Evolutionary conservation across 2,329 filamentous ascomycete species (phyloP).

Genomic region (Pseudopyricularia cyperi): DNA sequence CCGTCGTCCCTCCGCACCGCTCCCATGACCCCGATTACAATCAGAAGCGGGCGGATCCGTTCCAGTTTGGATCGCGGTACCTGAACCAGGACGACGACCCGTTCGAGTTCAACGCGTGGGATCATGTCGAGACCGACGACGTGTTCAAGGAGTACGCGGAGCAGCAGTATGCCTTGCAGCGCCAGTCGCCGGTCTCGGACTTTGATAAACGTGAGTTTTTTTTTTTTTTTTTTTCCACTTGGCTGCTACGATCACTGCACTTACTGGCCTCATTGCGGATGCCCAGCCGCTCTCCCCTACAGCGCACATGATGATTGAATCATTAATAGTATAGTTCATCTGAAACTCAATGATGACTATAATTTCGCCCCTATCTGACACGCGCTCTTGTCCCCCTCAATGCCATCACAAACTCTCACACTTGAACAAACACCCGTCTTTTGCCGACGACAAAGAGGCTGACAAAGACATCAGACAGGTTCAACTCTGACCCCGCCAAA

Average conservation of each 20-base stretch:
- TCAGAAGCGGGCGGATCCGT: conserved; percentile 80
- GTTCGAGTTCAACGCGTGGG: conserved; percentile 98
- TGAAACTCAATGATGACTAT: conserved; percentile 51
- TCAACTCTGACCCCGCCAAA: conserved; percentile 81
- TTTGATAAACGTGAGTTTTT: conserved; percentile 67
- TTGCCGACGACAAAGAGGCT: conserved; percentile 16
- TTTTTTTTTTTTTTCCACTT: conserved; percentile 1
- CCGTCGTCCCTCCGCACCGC: conserved; percentile 40
- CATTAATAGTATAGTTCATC: conserved; percentile 62
- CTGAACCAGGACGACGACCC: conserved; percentile 77
- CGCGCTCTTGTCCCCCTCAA: no score
- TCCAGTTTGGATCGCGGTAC: conserved; percentile 85
- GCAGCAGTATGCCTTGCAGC: conserved; percentile 73
- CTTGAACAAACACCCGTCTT: background rate
- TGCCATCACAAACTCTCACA: background rate
- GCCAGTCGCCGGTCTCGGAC: conserved; percentile 74
- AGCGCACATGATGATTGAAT: conserved; percentile 28
- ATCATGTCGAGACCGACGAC: conserved; percentile 89
- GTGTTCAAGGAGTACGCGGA: conserved; percentile 77
- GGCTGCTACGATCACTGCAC: background rate
- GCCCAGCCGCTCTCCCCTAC: background rate
- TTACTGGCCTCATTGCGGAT: no score
- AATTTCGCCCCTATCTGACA: conserved; percentile 68
- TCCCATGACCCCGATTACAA: conserved; percentile 62
- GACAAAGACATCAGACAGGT: conserved; percentile 47